Base-by-base conservation (phyloP, 164 flowering plant species). In the Piper betle region DNA sequence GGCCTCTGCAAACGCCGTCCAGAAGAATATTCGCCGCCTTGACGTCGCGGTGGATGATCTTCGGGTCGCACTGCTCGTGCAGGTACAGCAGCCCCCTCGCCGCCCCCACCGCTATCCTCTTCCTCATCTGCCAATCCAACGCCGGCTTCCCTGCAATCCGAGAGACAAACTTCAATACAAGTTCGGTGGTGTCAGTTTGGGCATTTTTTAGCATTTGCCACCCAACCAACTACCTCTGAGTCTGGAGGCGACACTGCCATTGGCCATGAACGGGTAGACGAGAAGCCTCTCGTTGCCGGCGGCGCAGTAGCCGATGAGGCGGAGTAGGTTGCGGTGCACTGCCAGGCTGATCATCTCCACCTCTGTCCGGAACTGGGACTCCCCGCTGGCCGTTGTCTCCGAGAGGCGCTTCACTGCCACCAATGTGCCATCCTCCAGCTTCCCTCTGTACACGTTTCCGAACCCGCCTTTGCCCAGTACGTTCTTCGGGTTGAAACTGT, bases 31-130 rank as follows among this genome's bases (percentile, higher is more conserved):
- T 91, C 18, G 97, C 97, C 10, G 97, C 97, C 80, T 91, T 91
- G 37, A 91, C 97, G 63, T 91, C 97, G 62, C 97, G 71, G 61
- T 91, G 97, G 48, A 91, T 84, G 62, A 91, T 88, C 77, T 91
- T 91, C 5, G 97, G 97, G 68, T 91, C 97, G 68, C 97, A 91
- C 64, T 91, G 97, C 75, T 91, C 97, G 50, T 91, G 97, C 33
- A 91, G 81, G 77, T 91, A 91, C 17, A 91, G 58, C 19, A 91
- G 83, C 25, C 96, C 97, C 52, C 97, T 69, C 48, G 91, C 96
- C 56, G 97, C 82, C 50, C 97, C 97, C 37, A 91, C 77, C 19
- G 96, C 96, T 55, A 91, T 86, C 63, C 82, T 81, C 81, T 86
- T 91, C 80, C 97, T 84, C 33, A 87, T 79, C 42, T 78, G 82